Conservation (phyloP, 768 basidiomycete genomes). For the Arthromyces matolae region DNA sequence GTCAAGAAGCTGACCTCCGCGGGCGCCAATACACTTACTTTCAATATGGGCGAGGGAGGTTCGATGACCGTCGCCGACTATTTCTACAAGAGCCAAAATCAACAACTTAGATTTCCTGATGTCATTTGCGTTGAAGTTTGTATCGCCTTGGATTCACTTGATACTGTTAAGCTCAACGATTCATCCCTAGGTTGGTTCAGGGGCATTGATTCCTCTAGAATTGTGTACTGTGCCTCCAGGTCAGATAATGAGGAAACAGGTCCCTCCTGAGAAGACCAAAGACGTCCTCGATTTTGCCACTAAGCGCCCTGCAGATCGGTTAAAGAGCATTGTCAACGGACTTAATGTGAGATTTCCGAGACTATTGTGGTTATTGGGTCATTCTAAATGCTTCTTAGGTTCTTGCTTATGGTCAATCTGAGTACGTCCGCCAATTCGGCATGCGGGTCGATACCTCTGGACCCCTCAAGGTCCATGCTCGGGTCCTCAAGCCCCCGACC, state of each 20-base stretch:
- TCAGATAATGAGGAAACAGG: conserved; percentile 70
- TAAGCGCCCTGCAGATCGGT: conserved; percentile 53
- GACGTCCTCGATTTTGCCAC: conserved; percentile 66
- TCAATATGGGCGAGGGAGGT: conserved; percentile 55
- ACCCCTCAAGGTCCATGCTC: conserved; percentile 56
- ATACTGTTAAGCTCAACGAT: background rate
- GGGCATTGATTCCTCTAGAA: conserved; percentile 61
- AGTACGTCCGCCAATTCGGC: conserved; percentile 73
- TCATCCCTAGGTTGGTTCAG: conserved; percentile 49
- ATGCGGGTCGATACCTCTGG: conserved; percentile 53
- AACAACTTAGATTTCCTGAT: conserved; percentile 55
- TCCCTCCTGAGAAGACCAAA: conserved; percentile 62
- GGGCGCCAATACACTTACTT: conserved; percentile 52
- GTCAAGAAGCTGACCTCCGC: conserved; percentile 55
- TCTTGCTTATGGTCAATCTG: conserved; percentile 66
- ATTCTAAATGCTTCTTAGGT: conserved; percentile 33
- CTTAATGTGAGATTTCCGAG: conserved; percentile 51
- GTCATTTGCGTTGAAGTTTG: conserved; percentile 66
- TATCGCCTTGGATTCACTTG: too few species aligned
- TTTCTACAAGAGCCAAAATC: conserved; percentile 51
- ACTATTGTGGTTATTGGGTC: background rate
- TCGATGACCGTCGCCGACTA: conserved; percentile 57
- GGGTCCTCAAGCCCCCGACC: conserved; percentile 60
- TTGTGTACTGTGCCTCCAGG: conserved; percentile 55
- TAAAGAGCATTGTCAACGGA: conserved; percentile 51